Percentiles rank a stretch among this genome's conserved stretches.
phyloP scores from a whole-genome alignment of 129 eudicot genomes.

The Artemisia annua region DNA sequence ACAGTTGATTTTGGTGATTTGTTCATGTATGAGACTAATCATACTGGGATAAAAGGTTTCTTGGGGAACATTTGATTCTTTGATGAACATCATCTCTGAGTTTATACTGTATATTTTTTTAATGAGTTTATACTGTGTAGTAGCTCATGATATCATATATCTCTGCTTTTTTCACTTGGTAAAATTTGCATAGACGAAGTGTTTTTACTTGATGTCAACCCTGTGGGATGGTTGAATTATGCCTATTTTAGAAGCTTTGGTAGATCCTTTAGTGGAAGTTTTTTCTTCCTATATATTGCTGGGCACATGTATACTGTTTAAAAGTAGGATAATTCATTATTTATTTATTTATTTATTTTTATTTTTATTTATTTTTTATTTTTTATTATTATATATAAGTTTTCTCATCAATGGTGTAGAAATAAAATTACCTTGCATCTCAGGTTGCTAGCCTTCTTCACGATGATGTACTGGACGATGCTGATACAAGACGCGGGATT shows the following conservation, averaged over 20 bases:
- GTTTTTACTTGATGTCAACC: background rate
- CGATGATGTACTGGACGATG: conserved; percentile 97
- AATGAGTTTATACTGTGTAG: background rate
- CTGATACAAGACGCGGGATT: conserved; percentile 90
- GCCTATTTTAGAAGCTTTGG: background rate
- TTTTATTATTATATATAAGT: background rate
- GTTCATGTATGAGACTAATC: too few species aligned
- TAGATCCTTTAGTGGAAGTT: background rate
- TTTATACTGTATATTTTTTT: too few species aligned
- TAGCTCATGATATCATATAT: background rate
- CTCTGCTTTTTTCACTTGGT: background rate
- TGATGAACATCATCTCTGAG: background rate
- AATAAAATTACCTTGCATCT: conserved; percentile 12
- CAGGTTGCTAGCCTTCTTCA: conserved; percentile 98
- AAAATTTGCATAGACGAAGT: background rate
- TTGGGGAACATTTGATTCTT: too few species aligned
- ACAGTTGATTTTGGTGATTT: too few species aligned
- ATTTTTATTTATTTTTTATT: too few species aligned
- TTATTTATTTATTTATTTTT: too few species aligned
- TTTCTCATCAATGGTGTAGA: conserved; percentile 10
- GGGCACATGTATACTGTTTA: background rate
- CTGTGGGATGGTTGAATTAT: background rate
- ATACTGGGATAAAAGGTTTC: background rate
- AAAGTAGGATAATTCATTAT: background rate
- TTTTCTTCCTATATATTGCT: background rate